Evolutionary conservation across 73 alveolate genomes (phyloP), one percentile per base, ranked within the genome.

Genomic region (Paramecium tetraurelia): DNA sequence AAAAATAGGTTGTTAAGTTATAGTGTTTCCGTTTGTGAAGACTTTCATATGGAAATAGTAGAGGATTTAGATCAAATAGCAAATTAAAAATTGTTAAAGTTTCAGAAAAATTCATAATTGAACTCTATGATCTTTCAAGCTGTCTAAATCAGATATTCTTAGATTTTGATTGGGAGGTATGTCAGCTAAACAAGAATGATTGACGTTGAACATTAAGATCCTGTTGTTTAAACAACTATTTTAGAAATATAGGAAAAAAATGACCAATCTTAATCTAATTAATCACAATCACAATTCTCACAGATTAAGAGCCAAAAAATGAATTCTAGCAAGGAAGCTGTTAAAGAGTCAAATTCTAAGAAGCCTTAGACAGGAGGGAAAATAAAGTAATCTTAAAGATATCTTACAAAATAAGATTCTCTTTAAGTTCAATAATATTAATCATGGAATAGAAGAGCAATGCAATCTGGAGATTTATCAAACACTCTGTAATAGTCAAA

Each of bases 191-290:
- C 84, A 1, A 63, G 84, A 63, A 63, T 63, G 84, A 63, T 63
- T 63, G 84, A 63, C 24, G 84, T 63, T 2, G 84, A 63, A 63
- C 84, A 63, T 63, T 63, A 63, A 33, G 84, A 63, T 21, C 84
- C 84, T 14, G 50, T 33, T 11, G 24, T 12, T 5, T 63, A 63
- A 12, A 7, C 27, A 4, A 16, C 31, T 5, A 63, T 63, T 0
- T 27, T 12, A 31, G 84, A 63, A 63, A 63, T 63, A 27, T 63
- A 22, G 4, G 84, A 63, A 63, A 63, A 63, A 33, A 7, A 27
- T 7, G 84, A 63, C 24, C 14, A 63, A 63, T 27, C 24, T 0
- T 27, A 63, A 63, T 31, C 41, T 31, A 9, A 31, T 27, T 29
- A 63, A 20, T 14, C 5, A 22, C 27, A 20, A 63, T 63, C 24